These are phyloP conservation scores for Colletotrichum limetticola DNA, from an alignment of 2,329 filamentous ascomycete species.

Conservation along the genomic window DNA sequence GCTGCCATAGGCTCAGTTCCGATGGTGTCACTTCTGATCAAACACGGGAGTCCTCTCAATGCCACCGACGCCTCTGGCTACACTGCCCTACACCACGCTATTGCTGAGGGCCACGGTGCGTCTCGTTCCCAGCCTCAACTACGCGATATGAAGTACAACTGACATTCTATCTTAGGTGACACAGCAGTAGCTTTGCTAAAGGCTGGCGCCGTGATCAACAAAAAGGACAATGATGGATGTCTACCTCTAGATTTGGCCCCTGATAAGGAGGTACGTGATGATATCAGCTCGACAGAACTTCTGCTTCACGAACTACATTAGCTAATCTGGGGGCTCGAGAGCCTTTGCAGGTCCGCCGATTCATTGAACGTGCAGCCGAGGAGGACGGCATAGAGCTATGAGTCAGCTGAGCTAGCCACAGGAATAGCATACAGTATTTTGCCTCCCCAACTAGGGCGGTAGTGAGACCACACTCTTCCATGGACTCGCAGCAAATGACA, in stretches of 20 bases:
- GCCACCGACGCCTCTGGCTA: slow-evolving; percentile 84
- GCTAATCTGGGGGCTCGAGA: background rate
- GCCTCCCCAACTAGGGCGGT: background rate
- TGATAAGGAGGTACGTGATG: slow-evolving; percentile 76
- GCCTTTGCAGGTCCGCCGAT: slow-evolving; percentile 72
- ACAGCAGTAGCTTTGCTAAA: slow-evolving; percentile 85
- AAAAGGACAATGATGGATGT: slow-evolving; percentile 77
- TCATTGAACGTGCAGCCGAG: slow-evolving; percentile 82
- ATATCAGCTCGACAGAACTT: background rate
- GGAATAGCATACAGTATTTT: background rate
- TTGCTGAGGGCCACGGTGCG: slow-evolving; percentile 78
- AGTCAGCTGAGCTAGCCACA: background rate
- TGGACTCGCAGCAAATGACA: background rate
- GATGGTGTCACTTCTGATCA: slow-evolving; percentile 82
- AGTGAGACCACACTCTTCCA: background rate
- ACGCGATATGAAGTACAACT: background rate
- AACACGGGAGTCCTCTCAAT: slow-evolving; percentile 83
- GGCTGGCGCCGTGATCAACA: slow-evolving; percentile 84
- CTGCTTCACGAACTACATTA: background rate
- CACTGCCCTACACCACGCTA: slow-evolving; percentile 89
- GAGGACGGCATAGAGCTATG: slow-evolving; percentile 80
- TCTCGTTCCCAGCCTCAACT: slow-evolving; percentile 1
- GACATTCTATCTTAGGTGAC: slow-evolving; percentile 65
- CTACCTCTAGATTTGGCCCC: slow-evolving; percentile 85
- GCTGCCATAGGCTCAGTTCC: slow-evolving; percentile 91